These are phyloP conservation scores for Komagataella kurtzmanii DNA, from an alignment of 805 yeast species.

Conservation along the genomic window DNA sequence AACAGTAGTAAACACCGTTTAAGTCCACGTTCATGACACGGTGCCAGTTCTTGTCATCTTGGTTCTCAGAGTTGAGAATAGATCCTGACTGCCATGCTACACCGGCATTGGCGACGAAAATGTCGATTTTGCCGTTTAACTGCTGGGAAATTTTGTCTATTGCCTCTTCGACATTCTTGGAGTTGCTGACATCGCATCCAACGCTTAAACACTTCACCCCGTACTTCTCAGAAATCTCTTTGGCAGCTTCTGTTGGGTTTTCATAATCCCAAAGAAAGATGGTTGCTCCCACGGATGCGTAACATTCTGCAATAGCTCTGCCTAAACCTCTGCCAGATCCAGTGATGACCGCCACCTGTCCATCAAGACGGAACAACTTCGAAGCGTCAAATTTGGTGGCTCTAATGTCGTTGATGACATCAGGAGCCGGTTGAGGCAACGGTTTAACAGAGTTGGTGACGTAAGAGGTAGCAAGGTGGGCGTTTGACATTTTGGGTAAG, in stretches of 20 bases:
- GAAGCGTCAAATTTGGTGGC: neutral
- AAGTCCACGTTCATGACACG: slow-evolving; percentile 36
- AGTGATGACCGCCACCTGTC: slow-evolving; percentile 28
- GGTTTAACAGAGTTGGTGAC: slow-evolving; percentile 2
- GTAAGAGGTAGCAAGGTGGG: slow-evolving; percentile 6
- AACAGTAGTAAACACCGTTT: slow-evolving; percentile 35
- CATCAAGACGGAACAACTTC: slow-evolving; percentile 25
- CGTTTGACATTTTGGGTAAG: neutral
- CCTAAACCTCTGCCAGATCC: slow-evolving; percentile 29
- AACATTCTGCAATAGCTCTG: slow-evolving; percentile 25
- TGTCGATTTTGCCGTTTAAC: slow-evolving; percentile 24
- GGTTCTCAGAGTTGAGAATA: slow-evolving; percentile 10
- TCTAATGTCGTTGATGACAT: slow-evolving; percentile 18
- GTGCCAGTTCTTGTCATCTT: slow-evolving; percentile 27
- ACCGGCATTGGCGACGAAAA: slow-evolving; percentile 30
- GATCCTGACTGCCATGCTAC: slow-evolving; percentile 14
- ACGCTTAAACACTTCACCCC: slow-evolving; percentile 10
- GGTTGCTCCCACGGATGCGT: slow-evolving; percentile 28
- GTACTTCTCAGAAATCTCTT: slow-evolving; percentile 24
- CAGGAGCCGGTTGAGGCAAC: slow-evolving; percentile 42
- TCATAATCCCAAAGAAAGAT: slow-evolving; percentile 28
- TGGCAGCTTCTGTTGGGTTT: slow-evolving; percentile 20
- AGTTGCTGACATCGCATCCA: slow-evolving; percentile 17
- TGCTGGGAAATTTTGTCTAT: slow-evolving; percentile 19
- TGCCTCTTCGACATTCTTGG: slow-evolving; percentile 16